phyloP scores from a whole-genome alignment of 1,284 basidiomycete genomes.

The Malassezia sympodialis region DNA sequence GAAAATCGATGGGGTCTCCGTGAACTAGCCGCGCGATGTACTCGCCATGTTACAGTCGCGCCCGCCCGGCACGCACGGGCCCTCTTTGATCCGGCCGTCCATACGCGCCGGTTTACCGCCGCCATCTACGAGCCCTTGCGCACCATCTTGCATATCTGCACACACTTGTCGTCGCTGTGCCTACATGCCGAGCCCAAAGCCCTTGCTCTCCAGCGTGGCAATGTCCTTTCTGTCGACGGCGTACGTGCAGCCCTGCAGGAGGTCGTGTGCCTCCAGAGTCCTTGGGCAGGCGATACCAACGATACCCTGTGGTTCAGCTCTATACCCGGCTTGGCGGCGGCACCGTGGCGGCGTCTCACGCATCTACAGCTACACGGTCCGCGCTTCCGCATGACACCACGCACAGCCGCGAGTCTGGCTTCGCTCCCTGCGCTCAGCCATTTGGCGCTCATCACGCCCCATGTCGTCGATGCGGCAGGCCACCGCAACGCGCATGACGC shows the following conservation, averaged over 20 bases:
- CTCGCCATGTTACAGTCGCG: not conserved
- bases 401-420: not conserved
- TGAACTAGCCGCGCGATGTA: not conserved
- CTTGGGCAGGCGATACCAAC: conserved; percentile 7
- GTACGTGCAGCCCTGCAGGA: conserved; percentile 1
- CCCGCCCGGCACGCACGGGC: not conserved
- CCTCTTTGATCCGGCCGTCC: conserved; percentile 2
- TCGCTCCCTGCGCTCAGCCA: conserved; percentile 2
- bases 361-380: conserved; percentile 10
- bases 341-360: conserved; percentile 3
- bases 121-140: not conserved
- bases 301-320: conserved; percentile 4
- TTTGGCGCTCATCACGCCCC: conserved; percentile 5
- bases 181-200: conserved; percentile 2
- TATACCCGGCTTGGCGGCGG: not conserved
- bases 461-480: not conserved
- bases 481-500: not conserved
- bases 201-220: not conserved
- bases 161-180: not conserved
- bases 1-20: not conserved
- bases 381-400: conserved; percentile 5
- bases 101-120: not conserved
- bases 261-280: conserved; percentile 9
- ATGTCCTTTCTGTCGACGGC: not conserved
- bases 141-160: not conserved